Base-by-base conservation (phyloP, 2,329 filamentous ascomycete species). In the Furcasterigmium sp. region DNA sequence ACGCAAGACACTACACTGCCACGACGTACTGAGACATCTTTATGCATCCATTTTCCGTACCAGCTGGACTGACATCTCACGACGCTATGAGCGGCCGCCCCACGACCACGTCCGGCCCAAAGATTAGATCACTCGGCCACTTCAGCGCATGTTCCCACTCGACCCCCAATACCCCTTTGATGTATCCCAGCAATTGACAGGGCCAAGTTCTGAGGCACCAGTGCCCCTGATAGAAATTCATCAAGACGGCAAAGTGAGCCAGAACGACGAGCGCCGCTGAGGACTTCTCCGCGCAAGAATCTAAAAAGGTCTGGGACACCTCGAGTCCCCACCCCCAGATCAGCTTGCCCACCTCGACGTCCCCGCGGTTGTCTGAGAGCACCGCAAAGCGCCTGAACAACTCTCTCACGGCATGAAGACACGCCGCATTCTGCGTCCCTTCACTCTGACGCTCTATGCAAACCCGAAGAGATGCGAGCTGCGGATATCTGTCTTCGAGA, bases 221-320 rank as follows among this genome's bases (percentile, higher is more conserved):
- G n/a, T 39, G 37, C 21, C 28, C 37, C 37, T 21, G 18, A 21
- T 39, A 26, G 7, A 44, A 30, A 15, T 43, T 39, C 1, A 36
- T 26, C 37, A 52, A 14, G 2, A 51, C 51, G 10, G 49, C 41
- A 23, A 44, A 52, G 41, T 53, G 51, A 26, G 50, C 51, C 36
- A 52, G 37, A 5, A 52, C 47, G 26, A 51, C 46, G 28, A 53
- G 48, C 15, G 51, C 50, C 8, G 48, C 44, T 5, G 45, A 42
- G 28, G 50, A 44, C 5, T 39, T 39, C 37, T 20, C 39, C n/a
- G 20, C 37, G 14, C 52, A 34, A 46, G 51, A 43, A 14, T 53
- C 49, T 8, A 53, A 37, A 29, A 51, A 53, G 17, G 45, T 18
- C n/a, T 40, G 25, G 10, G 49, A 45, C 35, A 53, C 32, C 10